Base-by-base conservation (phyloP, 1,139 yeast genomes). In the Pichia sp. region DNA sequence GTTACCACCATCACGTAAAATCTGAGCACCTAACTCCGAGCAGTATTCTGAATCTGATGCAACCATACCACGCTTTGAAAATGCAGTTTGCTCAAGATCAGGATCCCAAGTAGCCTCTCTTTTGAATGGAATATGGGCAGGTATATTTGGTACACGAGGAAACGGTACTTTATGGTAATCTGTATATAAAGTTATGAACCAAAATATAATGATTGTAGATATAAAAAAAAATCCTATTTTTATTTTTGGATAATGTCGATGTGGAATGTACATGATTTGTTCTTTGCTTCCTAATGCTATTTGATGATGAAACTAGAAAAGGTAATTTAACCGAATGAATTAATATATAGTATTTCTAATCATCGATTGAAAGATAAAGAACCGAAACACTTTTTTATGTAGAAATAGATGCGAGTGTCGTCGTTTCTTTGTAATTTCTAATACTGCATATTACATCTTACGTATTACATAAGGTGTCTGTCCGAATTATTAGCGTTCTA, bases 41-140 rank as follows among this genome's bases (percentile, higher is more conserved):
- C 97, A 89, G 6, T 71, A 51, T 11, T 81, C 83, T 0, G 84
- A 78, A 62, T 89, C 96, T 45, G 86, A 75, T 8, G 90, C 80
- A 7, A 88, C 89, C 62, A 90, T 92, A 11, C 84, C 90, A 28
- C 72, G 62, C 5, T 42, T 43, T 3, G 76, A 79, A 1, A 55
- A 57, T 26, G 69, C 66, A n/a, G 71, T 61, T 35, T 66, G 59
- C 28, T 65, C 60, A 0, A 53, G 43, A 29, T 66, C 64, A 1
- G 80, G 80, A 9, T 61, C 53, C 60, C 73, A 61, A 1, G 72
- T 61, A 0, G 78, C 61, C 2, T 58, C 59, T n/a, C 54, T 59
- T 27, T 55, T 35, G 28, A 52, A 54, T 3, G 65, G 64, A 28
- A 61, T 44, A 49, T 62, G 65, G 2, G 65, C 64, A 2, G 65